A percentile compares a stretch with the other conserved stretches of the same genome.
These are phyloP conservation scores for Teunomyces funiuensis DNA, from an alignment of 805 yeast genomes.

Conservation along the genomic window DNA sequence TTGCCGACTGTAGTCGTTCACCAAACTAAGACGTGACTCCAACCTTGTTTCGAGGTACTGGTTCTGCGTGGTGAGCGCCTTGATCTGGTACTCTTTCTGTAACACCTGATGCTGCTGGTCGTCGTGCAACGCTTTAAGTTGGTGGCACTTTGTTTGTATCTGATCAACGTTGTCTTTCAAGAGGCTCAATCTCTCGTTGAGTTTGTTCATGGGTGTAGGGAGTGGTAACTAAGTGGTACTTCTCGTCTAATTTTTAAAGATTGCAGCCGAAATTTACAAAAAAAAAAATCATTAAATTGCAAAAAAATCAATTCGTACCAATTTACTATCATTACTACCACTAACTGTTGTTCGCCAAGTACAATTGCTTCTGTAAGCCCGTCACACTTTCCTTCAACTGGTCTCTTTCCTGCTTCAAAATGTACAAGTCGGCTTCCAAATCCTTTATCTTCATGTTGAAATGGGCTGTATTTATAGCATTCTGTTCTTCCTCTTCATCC, in stretches of 20 bases:
- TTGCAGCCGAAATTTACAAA: not conserved
- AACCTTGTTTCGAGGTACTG: constrained; percentile 10
- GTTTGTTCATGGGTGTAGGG: constrained; percentile 13
- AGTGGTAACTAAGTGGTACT: not conserved
- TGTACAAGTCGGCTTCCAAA: constrained; percentile 78
- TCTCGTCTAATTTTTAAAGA: constrained; percentile 1
- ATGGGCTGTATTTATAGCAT: constrained; percentile 46
- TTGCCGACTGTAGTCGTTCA: constrained; percentile 3
- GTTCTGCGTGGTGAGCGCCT: constrained; percentile 12
- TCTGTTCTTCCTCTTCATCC: constrained; percentile 12
- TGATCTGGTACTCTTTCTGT: constrained; percentile 14
- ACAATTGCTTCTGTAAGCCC: constrained; percentile 57
- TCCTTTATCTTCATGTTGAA: constrained; percentile 77
- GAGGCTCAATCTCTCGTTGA: constrained; percentile 14
- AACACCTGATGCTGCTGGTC: constrained; percentile 10
- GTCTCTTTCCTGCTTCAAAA: constrained; percentile 81
- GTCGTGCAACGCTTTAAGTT: constrained; percentile 11
- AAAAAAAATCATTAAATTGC: constrained; percentile 1
- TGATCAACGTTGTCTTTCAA: constrained; percentile 13
- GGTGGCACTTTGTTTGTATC: constrained; percentile 13
- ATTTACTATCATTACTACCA: not conserved
- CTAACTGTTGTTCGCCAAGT: constrained; percentile 17
- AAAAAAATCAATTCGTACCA: constrained; percentile 3
- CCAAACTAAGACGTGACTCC: constrained; percentile 5
- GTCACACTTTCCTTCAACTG: constrained; percentile 64